Base-by-base conservation (phyloP, 2,329 filamentous ascomycete species). In the Trichoderma pleuroti region DNA sequence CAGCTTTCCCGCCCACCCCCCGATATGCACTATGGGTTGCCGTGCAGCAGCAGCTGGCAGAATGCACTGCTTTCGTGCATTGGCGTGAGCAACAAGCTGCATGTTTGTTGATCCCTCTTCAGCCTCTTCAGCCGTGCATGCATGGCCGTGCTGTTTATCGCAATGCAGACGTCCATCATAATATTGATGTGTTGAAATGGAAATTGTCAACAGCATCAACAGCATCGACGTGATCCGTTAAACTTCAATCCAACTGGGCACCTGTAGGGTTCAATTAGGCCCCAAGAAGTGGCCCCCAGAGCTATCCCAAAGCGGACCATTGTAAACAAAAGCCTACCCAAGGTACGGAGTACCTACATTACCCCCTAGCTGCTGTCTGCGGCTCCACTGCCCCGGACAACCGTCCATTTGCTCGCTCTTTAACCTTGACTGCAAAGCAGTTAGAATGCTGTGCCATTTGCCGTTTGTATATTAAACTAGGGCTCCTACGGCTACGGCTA, bases 261-360 rank as follows among this genome's bases (percentile, higher is more conserved):
- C n/a, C 46, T 24, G n/a, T 24, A 52, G 46, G n/a, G 12, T 24
- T 18, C 30, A n/a, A 59, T 21, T 59, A 59, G n/a, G n/a, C n/a
- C n/a, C n/a, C n/a, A n/a, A n/a, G n/a, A n/a, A n/a, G 56, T 30
- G 56, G 56, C 10, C n/a, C 54, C n/a, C 54, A 30, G 28, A 12
- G 16, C 77, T 78, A 75, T 80, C 80, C 79, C 73, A 78, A 79
- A 78, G 74, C 76, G 80, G 80, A 76, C 75, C 78, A 78, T 77
- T 77, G 80, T 82, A 81, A 82, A 81, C 81, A 82, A 82, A 60
- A n/a, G n/a, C n/a, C n/a, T n/a, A n/a, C n/a, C n/a, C n/a, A n/a
- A n/a, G n/a, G n/a, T n/a, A n/a, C n/a, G n/a, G n/a, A n/a, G n/a
- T n/a, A n/a, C n/a, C n/a, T n/a, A n/a, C n/a, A n/a, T n/a, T 79